These are phyloP conservation scores for Cinchona pubescens DNA, from an alignment of 257 asterid species.

Conservation along the genomic window DNA sequence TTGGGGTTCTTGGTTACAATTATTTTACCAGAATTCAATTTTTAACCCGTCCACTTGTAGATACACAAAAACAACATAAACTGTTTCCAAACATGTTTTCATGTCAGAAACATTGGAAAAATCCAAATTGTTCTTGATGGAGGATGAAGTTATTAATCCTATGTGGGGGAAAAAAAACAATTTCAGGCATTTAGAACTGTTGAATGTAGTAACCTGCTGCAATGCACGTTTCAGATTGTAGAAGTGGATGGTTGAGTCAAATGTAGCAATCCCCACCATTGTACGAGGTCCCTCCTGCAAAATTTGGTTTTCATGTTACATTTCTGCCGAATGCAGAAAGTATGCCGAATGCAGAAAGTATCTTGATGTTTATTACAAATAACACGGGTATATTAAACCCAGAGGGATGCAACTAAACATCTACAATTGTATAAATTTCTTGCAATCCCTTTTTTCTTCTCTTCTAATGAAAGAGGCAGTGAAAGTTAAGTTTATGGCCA, in stretches of 20 bases:
- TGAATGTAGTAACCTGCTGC: constrained; percentile 62
- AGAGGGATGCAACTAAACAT: not conserved
- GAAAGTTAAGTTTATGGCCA: not conserved
- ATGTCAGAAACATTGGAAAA: not conserved
- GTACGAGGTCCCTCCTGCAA: constrained; percentile 96
- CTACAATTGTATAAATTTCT: not conserved
- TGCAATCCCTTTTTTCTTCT: not conserved
- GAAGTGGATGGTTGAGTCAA: constrained; percentile 91
- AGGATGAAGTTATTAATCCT: not conserved
- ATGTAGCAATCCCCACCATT: constrained; percentile 93
- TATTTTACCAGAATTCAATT: not conserved
- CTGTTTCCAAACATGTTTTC: not conserved
- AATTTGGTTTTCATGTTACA: not conserved
- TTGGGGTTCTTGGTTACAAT: not conserved
- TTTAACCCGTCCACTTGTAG: not conserved
- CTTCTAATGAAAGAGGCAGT: not conserved
- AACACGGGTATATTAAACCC: not conserved
- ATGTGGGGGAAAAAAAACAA: not conserved
- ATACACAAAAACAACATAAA: not conserved
- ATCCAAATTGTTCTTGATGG: not conserved
- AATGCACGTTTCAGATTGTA: constrained; percentile 82
- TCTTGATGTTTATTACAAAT: not conserved
- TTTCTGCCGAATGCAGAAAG: not conserved
- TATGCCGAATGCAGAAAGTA: not conserved
- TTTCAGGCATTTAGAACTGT: not conserved